These are phyloP conservation scores for Pseudozyma hubeiensis DNA, from an alignment of 1,284 basidiomycete species.

Conservation along the genomic window DNA sequence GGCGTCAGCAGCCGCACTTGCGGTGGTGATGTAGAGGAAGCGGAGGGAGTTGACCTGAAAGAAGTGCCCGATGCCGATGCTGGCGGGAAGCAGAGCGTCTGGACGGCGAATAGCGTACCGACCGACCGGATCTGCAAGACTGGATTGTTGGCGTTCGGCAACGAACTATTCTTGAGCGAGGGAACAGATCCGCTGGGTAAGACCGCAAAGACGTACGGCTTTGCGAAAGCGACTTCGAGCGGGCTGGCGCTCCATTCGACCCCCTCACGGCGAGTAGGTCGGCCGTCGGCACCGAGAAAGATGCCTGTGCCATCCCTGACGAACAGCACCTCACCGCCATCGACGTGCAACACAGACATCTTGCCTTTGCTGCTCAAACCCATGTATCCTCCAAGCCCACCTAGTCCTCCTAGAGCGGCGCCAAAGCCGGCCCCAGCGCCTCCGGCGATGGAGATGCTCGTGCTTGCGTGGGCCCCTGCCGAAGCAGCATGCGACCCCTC, in stretches of 20 bases:
- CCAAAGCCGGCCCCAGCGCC: slow-evolving; percentile 31
- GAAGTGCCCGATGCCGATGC: slow-evolving; percentile 7
- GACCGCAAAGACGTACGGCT: slow-evolving; percentile 81
- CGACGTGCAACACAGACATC: slow-evolving; percentile 75
- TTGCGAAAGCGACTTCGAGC: slow-evolving; percentile 83
- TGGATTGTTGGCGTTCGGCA: slow-evolving; percentile 43
- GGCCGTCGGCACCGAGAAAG: slow-evolving; percentile 79
- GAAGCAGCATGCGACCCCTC: slow-evolving; percentile 12
- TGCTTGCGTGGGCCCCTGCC: slow-evolving; percentile 20
- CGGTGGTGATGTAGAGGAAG: slow-evolving; percentile 23
- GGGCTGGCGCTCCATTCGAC: slow-evolving; percentile 84
- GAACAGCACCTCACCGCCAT: slow-evolving; percentile 70
- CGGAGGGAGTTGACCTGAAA: background rate
- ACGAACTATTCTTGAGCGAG: slow-evolving; percentile 32
- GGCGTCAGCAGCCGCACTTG: slow-evolving; percentile 49
- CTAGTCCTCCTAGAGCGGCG: slow-evolving; percentile 70
- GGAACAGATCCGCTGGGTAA: slow-evolving; percentile 53
- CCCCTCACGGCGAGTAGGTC: slow-evolving; percentile 74
- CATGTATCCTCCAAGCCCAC: slow-evolving; percentile 88
- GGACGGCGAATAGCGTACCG: slow-evolving; percentile 54
- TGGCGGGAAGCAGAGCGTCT: slow-evolving; percentile 56
- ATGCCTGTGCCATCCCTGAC: slow-evolving; percentile 70
- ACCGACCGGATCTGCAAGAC: slow-evolving; percentile 57
- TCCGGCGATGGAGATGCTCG: slow-evolving; percentile 26
- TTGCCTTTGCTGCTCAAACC: slow-evolving; percentile 80